Evolutionary conservation across 1,284 basidiomycete genomes (phyloP).

Genomic region (Cystobasidium pallidum): DNA sequence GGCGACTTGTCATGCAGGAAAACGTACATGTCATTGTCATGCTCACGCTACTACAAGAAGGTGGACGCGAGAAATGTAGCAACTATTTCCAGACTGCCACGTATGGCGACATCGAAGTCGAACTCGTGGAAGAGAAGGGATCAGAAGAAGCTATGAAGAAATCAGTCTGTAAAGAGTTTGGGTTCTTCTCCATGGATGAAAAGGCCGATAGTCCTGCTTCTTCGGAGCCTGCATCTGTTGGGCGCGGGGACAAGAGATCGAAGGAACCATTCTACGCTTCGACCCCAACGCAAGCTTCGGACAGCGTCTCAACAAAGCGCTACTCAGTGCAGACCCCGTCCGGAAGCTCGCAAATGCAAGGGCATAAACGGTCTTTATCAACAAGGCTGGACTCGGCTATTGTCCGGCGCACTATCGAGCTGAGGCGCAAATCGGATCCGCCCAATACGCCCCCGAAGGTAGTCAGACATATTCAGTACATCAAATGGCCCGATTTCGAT

Average conservation of each 20-base stretch:
- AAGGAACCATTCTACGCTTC: slow-evolving; percentile 25
- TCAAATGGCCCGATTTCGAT: slow-evolving; percentile 92
- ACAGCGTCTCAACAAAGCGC: slow-evolving; percentile 13
- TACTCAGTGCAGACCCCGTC: slow-evolving; percentile 14
- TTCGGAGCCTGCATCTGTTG: background rate
- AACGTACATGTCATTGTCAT: slow-evolving; percentile 63
- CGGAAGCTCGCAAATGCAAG: slow-evolving; percentile 10
- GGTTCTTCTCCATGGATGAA: slow-evolving; percentile 53
- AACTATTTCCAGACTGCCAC: slow-evolving; percentile 78
- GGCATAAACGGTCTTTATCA: slow-evolving; percentile 15
- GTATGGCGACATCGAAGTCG: slow-evolving; percentile 61
- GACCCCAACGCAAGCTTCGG: slow-evolving; percentile 7
- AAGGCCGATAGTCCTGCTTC: slow-evolving; percentile 11
- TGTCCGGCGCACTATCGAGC: slow-evolving; percentile 47
- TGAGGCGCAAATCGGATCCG: slow-evolving; percentile 43
- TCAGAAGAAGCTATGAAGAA: slow-evolving; percentile 50
- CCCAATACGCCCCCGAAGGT: slow-evolving; percentile 30
- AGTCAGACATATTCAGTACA: slow-evolving; percentile 75
- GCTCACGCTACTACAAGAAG: slow-evolving; percentile 91
- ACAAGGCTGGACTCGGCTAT: slow-evolving; percentile 44
- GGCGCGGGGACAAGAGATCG: background rate
- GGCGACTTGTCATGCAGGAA: slow-evolving; percentile 70
- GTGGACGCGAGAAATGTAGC: slow-evolving; percentile 84
- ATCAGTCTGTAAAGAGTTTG: slow-evolving; percentile 52
- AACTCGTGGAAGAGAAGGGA: slow-evolving; percentile 47